phyloP scores from a whole-genome alignment of 148 eudicot species.

The Diospyros kaki region DNA sequence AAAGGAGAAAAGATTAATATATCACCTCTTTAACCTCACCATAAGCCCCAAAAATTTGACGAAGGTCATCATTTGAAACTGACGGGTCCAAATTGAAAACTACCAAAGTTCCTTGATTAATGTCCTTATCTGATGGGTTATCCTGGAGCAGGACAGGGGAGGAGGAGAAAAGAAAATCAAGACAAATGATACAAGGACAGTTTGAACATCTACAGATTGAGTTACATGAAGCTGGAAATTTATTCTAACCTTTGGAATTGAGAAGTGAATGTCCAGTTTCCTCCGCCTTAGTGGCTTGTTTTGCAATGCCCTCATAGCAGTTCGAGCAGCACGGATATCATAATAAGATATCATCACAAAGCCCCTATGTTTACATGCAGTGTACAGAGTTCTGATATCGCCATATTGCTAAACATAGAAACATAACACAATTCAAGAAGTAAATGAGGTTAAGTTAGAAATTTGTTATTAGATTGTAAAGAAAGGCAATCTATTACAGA shows the following conservation, averaged over 20 bases:
- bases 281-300: constrained; percentile 79
- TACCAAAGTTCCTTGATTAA: constrained; percentile 91
- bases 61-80: constrained; percentile 85
- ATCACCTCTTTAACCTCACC: constrained; percentile 96
- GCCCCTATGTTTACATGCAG: constrained; percentile 92
- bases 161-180: neutral
- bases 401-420: constrained; percentile 73
- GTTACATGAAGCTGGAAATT: neutral
- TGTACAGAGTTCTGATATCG: constrained; percentile 81
- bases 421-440: neutral
- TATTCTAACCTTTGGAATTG: constrained; percentile 79
- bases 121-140: constrained; percentile 91
- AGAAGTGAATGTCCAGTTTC: constrained; percentile 93
- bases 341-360: constrained; percentile 98
- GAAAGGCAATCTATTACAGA: neutral
- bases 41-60: constrained; percentile 76
- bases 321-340: constrained; percentile 90
- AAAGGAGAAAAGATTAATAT: neutral
- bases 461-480: neutral
- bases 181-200: neutral
- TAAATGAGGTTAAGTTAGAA: neutral
- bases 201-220: neutral
- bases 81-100: constrained; percentile 91
- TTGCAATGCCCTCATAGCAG: constrained; percentile 83
- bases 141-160: constrained; percentile 32